Conservation (phyloP, 1,139 yeast genomes). For the Pichia sorboxylosa region DNA sequence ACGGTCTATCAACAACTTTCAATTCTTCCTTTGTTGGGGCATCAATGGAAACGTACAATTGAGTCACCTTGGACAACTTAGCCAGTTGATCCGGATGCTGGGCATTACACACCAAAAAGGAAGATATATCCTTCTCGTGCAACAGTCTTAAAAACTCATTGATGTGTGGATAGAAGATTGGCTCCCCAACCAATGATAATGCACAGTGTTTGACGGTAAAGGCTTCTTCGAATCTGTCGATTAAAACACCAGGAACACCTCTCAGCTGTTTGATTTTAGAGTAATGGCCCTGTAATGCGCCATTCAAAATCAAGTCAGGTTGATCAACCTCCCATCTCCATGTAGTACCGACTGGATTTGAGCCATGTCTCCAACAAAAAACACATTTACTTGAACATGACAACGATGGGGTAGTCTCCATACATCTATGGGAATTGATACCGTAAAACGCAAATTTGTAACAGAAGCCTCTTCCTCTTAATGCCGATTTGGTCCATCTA, state of each 20-base stretch:
- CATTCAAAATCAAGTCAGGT: slow-evolving; percentile 72
- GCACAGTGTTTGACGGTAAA: slow-evolving; percentile 87
- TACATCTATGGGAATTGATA: slow-evolving; percentile 78
- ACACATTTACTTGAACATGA: slow-evolving; percentile 95
- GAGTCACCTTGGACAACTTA: slow-evolving; percentile 66
- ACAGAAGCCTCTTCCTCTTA: slow-evolving; percentile 90
- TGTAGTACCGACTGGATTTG: slow-evolving; percentile 90
- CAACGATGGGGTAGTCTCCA: slow-evolving; percentile 91
- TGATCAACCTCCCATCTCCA: slow-evolving; percentile 96
- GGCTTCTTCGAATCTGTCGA: slow-evolving; percentile 84
- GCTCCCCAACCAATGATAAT: slow-evolving; percentile 84
- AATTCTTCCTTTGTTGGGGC: slow-evolving; percentile 76
- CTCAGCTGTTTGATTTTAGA: slow-evolving; percentile 87
- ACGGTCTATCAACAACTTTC: slow-evolving; percentile 78
- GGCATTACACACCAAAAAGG: slow-evolving; percentile 88
- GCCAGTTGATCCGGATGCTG: slow-evolving; percentile 84
- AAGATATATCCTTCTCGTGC: slow-evolving; percentile 67
- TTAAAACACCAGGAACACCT: slow-evolving; percentile 90
- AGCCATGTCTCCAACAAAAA: slow-evolving; percentile 96
- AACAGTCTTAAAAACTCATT: slow-evolving; percentile 73
- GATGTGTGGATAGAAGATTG: slow-evolving; percentile 84
- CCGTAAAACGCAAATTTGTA: slow-evolving; percentile 90
- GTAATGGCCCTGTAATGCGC: slow-evolving; percentile 83
- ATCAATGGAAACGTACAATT: slow-evolving; percentile 83
- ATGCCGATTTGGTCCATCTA: slow-evolving; percentile 91